Evolutionary conservation across 495 filamentous ascomycete species (phyloP).

Genomic region (Penicillium turbatum): DNA sequence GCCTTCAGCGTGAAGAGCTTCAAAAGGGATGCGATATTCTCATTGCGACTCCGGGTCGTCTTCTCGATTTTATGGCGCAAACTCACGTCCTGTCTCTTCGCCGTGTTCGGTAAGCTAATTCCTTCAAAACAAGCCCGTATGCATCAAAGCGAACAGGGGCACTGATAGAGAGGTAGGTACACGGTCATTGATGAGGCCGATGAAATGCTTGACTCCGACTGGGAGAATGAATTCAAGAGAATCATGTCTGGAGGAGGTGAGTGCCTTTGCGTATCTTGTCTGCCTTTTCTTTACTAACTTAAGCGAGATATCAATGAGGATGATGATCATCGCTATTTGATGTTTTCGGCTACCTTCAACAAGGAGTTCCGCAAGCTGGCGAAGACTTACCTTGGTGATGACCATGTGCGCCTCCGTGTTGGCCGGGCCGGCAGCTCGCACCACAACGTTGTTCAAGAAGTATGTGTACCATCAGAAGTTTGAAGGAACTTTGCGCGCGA

Average conservation of each 20-base stretch:
- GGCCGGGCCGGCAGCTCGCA: constrained; percentile 81
- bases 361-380: constrained; percentile 72
- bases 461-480: constrained; percentile 15
- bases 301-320: constrained; percentile 64
- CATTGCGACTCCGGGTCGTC: constrained; percentile 80
- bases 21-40: constrained; percentile 83
- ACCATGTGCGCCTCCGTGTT: constrained; percentile 73
- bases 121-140: constrained; percentile 8
- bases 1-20: constrained; percentile 65
- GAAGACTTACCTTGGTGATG: constrained; percentile 62
- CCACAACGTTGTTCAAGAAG: constrained; percentile 69
- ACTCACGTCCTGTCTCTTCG: constrained; percentile 62
- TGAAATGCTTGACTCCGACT: constrained; percentile 75
- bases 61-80: constrained; percentile 75
- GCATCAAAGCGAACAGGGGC: neutral
- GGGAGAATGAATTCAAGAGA: constrained; percentile 63
- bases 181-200: constrained; percentile 95
- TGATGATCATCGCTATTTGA: constrained; percentile 75
- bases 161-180: constrained; percentile 44
- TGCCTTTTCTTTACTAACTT: constrained; percentile 18
- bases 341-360: constrained; percentile 94
- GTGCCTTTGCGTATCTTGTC: constrained; percentile 6
- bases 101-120: constrained; percentile 60
- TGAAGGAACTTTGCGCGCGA: neutral
- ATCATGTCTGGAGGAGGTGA: constrained; percentile 77